phyloP scores from a whole-genome alignment of 1,139 yeast genomes.

The Lodderomyces jiufengensis region DNA sequence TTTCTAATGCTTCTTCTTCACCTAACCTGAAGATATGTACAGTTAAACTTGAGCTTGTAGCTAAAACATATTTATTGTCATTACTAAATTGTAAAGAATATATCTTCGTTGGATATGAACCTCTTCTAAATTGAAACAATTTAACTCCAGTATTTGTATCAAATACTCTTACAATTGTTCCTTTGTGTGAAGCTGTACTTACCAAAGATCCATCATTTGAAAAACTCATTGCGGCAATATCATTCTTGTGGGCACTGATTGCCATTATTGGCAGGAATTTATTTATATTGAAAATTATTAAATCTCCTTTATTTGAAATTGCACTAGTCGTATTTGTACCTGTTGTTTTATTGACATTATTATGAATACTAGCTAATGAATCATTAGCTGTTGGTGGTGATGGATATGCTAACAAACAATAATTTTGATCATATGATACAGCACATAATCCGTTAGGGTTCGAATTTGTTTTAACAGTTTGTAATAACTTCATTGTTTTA shows the following conservation, averaged over 20 bases:
- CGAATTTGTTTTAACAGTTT: slow-evolving; percentile 83
- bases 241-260: slow-evolving; percentile 89
- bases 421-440: slow-evolving; percentile 59
- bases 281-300: slow-evolving; percentile 74
- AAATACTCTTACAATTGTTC: slow-evolving; percentile 87
- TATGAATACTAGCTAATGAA: slow-evolving; percentile 15
- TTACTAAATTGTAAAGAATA: slow-evolving; percentile 77
- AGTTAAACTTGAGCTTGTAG: slow-evolving; percentile 87
- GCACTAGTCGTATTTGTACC: slow-evolving; percentile 43
- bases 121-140: slow-evolving; percentile 86
- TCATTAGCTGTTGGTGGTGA: slow-evolving; percentile 64
- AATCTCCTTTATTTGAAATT: slow-evolving; percentile 74
- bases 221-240: slow-evolving; percentile 72
- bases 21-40: slow-evolving; percentile 84
- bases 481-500: slow-evolving; percentile 79
- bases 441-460: slow-evolving; percentile 61
- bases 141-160: slow-evolving; percentile 80
- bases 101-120: slow-evolving; percentile 90
- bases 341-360: slow-evolving; percentile 28
- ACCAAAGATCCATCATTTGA: slow-evolving; percentile 78
- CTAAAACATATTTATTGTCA: slow-evolving; percentile 72
- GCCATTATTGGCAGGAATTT: slow-evolving; percentile 82
- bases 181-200: slow-evolving; percentile 95
- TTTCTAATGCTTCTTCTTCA: slow-evolving; percentile 51
- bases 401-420: slow-evolving; percentile 79